These are phyloP conservation scores for Pseudonectria buxi DNA, from an alignment of 2,329 filamentous ascomycete species.

Conservation along the genomic window DNA sequence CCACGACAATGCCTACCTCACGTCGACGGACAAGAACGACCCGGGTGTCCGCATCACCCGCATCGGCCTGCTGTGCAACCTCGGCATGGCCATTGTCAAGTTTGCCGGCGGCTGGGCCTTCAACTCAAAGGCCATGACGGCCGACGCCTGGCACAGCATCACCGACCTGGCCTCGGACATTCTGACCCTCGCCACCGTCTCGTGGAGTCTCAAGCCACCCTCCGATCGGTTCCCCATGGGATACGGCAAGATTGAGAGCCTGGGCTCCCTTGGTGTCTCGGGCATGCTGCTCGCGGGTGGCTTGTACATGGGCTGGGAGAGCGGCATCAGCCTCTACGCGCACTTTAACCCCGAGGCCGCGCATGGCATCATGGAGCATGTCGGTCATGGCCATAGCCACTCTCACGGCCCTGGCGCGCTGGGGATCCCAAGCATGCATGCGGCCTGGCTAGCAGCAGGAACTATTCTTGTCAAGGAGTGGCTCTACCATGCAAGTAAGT, in stretches of 20 bases:
- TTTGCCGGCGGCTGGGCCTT: slow-evolving; percentile 89
- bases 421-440: slow-evolving; percentile 75
- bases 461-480: slow-evolving; percentile 94
- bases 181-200: slow-evolving; percentile 88
- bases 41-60: slow-evolving; percentile 59
- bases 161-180: slow-evolving; percentile 94
- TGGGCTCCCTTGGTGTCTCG: slow-evolving; percentile 89
- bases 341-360: slow-evolving; percentile 66
- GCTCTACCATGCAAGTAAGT: slow-evolving; percentile 91
- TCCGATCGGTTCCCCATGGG: slow-evolving; percentile 79
- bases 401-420: slow-evolving; percentile 41
- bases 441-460: slow-evolving; percentile 86
- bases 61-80: slow-evolving; percentile 65
- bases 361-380: slow-evolving; percentile 57
- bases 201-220: slow-evolving; percentile 82
- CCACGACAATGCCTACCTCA: slow-evolving; percentile 87
- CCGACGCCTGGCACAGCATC: slow-evolving; percentile 91
- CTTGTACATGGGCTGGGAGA: slow-evolving; percentile 83
- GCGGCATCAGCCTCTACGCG: slow-evolving; percentile 58
- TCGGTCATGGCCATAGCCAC: slow-evolving; percentile 59
- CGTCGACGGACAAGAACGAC: slow-evolving; percentile 73
- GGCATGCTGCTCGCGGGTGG: slow-evolving; percentile 84
- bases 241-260: slow-evolving; percentile 95
- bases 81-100: slow-evolving; percentile 91
- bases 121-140: slow-evolving; percentile 87